These are phyloP conservation scores for Acrocalymma vagum DNA, from an alignment of 2,329 filamentous ascomycete genomes.

Conservation along the genomic window DNA sequence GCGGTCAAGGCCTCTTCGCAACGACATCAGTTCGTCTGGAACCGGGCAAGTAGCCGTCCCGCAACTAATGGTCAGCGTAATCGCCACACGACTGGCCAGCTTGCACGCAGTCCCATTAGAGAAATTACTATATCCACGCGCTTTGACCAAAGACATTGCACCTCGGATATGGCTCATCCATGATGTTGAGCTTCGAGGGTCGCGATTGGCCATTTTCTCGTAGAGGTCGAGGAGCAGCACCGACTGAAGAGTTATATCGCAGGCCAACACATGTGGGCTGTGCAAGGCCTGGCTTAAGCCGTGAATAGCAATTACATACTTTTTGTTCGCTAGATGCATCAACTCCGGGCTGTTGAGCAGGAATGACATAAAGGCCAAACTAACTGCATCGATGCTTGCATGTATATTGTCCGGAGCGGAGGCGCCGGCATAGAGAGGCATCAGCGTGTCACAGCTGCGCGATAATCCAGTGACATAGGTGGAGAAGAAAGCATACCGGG, in stretches of 20 bases:
- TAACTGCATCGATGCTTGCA: neutral
- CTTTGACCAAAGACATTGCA: neutral
- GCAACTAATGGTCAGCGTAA: neutral
- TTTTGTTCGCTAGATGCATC: neutral
- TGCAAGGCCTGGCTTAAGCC: neutral
- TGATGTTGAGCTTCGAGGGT: too few species aligned
- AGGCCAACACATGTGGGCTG: neutral
- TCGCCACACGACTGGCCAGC: neutral
- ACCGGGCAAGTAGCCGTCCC: too few species aligned
- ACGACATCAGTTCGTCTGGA: too few species aligned
- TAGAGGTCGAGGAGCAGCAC: constrained; percentile 1
- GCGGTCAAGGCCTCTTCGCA: neutral
- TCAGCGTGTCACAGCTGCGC: neutral
- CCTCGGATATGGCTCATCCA: neutral
- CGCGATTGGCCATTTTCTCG: constrained; percentile 1
- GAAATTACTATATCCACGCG: neutral
- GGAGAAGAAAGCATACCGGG: constrained; percentile 1
- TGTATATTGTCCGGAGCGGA: neutral
- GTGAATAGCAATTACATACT: neutral
- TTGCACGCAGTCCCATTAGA: neutral
- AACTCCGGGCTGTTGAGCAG: neutral
- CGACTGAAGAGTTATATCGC: neutral
- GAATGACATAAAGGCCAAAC: neutral
- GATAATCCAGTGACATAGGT: neutral
- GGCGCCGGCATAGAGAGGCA: neutral